A percentile compares a stretch with the other conserved stretches of the same genome.
Evolutionary conservation across 768 basidiomycete species (phyloP).

Genomic region (Amyloporia xantha): DNA sequence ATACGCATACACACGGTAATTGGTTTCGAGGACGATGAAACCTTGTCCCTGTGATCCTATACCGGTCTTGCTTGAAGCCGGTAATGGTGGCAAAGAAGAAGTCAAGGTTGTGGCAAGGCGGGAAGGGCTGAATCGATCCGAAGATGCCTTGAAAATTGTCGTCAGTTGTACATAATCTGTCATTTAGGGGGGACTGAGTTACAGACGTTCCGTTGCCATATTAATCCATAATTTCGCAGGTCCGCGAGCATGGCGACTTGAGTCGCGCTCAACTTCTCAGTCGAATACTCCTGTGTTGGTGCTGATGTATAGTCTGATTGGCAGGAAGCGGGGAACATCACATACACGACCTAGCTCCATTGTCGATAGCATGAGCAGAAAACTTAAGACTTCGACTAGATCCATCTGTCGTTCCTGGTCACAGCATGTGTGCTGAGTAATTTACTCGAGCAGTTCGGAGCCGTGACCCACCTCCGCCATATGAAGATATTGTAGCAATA

Average conservation of each 20-base stretch:
- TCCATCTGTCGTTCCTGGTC: slow-evolving; percentile 81
- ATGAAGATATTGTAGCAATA: slow-evolving; percentile 84
- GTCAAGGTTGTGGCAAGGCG: slow-evolving; percentile 92
- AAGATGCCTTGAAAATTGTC: slow-evolving; percentile 43
- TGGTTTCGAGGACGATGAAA: slow-evolving; percentile 95
- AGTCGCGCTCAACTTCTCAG: slow-evolving; percentile 68
- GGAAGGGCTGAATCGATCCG: slow-evolving; percentile 87
- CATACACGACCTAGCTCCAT: slow-evolving; percentile 89
- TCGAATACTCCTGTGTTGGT: slow-evolving; percentile 73
- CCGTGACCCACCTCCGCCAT: slow-evolving; percentile 62
- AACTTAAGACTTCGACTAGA: slow-evolving; percentile 86
- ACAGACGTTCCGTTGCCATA: slow-evolving; percentile 77
- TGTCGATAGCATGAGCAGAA: slow-evolving; percentile 95
- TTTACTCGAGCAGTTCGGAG: not conserved
- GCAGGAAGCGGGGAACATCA: not conserved
- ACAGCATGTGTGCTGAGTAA: too few relatives aligned
- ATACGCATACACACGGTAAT: slow-evolving; percentile 97
- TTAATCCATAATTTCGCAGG: slow-evolving; percentile 88
- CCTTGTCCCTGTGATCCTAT: slow-evolving; percentile 65
- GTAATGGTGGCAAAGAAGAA: slow-evolving; percentile 78
- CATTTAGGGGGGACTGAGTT: not conserved
- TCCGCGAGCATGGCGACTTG: slow-evolving; percentile 88
- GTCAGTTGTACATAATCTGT: not conserved
- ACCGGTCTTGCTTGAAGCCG: slow-evolving; percentile 48
- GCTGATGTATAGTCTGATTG: not conserved